Conservation (phyloP, 345 rosid species). For the Nasturtium officinale region DNA sequence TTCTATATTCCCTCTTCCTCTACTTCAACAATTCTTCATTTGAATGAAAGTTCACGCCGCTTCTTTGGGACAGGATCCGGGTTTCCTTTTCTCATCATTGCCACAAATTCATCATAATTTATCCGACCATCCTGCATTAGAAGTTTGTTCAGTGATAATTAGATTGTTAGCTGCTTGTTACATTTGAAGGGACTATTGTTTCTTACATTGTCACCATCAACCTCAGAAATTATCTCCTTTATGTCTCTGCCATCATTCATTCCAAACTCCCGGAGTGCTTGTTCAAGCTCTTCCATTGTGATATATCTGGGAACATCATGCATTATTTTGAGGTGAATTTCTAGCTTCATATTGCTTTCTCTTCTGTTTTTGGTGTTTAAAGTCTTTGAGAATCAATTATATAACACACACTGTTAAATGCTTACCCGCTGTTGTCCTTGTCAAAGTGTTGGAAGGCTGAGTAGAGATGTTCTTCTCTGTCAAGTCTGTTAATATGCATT, state of each 20-base stretch:
- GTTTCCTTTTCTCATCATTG: slow-evolving; percentile 98
- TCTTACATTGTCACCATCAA: slow-evolving; percentile 61
- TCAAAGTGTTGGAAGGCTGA: slow-evolving; percentile 77
- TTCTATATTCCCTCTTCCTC: slow-evolving; percentile 35
- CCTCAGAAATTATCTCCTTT: slow-evolving; percentile 60
- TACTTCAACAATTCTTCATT: slow-evolving; percentile 25
- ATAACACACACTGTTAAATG: neutral
- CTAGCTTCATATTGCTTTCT: neutral
- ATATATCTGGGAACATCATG: slow-evolving; percentile 46
- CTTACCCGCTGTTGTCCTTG: slow-evolving; percentile 78
- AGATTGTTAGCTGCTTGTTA: slow-evolving; percentile 10
- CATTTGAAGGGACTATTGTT: slow-evolving; percentile 29
- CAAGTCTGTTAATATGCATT: slow-evolving; percentile 66
- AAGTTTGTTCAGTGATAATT: slow-evolving; percentile 1
- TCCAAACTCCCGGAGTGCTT: slow-evolving; percentile 60
- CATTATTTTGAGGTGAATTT: slow-evolving; percentile 11
- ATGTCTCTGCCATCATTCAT: slow-evolving; percentile 64
- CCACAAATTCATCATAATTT: slow-evolving; percentile 92
- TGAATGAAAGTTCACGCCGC: slow-evolving; percentile 67
- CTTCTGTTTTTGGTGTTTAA: neutral
- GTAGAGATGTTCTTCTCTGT: slow-evolving; percentile 75
- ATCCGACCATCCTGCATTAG: slow-evolving; percentile 76
- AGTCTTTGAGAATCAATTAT: neutral
- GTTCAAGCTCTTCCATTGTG: slow-evolving; percentile 66
- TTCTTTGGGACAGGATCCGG: slow-evolving; percentile 81